Conservation (phyloP, 129 eudicot genomes). For the Pulicaria dysenterica region DNA sequence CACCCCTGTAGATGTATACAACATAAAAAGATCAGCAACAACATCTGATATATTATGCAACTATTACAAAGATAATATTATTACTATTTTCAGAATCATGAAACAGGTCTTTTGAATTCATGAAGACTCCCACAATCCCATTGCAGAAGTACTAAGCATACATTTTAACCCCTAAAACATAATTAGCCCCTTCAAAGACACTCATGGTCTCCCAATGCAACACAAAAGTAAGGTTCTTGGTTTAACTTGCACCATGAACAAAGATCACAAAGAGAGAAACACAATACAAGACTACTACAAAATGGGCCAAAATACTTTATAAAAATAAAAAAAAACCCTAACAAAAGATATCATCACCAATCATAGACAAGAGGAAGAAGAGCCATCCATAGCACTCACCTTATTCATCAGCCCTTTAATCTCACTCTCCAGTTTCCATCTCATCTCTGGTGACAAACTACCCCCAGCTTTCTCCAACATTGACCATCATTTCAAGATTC, state of each 20-base stretch:
- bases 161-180: not conserved
- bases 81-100: conserved; percentile 3
- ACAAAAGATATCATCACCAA: conserved; percentile 14
- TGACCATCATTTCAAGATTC: conserved; percentile 77
- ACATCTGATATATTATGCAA: too few species aligned
- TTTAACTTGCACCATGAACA: conserved; percentile 26
- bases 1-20: too few species aligned
- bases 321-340: conserved; percentile 14
- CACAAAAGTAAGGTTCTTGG: conserved; percentile 25
- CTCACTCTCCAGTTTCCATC: conserved; percentile 70
- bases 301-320: conserved; percentile 9
- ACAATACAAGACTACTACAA: conserved; percentile 1
- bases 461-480: conserved; percentile 80
- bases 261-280: conserved; percentile 28
- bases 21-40: too few species aligned
- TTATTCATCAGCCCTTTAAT: conserved; percentile 67
- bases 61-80: not conserved
- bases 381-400: conserved; percentile 57
- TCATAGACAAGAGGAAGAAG: conserved; percentile 50
- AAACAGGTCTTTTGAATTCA: too few species aligned
- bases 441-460: conserved; percentile 64
- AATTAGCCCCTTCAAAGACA: conserved; percentile 12
- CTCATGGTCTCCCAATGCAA: conserved; percentile 37
- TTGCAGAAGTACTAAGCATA: conserved; percentile 6
- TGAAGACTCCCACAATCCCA: conserved; percentile 23